Evolutionary conservation across 805 yeast species (phyloP).

Genomic region (Candida alai): DNA sequence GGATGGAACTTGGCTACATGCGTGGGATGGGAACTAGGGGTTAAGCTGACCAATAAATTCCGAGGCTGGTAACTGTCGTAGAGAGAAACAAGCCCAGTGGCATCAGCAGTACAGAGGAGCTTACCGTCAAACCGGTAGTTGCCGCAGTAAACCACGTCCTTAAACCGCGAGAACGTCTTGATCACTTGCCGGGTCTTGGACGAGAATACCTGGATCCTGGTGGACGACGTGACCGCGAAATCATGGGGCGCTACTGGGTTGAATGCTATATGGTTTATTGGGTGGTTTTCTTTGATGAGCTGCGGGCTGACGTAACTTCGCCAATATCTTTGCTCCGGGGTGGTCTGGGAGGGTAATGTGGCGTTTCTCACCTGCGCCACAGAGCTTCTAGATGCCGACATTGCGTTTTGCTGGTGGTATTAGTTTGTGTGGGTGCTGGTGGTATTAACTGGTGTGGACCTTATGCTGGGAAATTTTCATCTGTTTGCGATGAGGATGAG

Average conservation of each 20-base stretch:
- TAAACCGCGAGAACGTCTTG: constrained; percentile 82
- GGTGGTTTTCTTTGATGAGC: constrained; percentile 87
- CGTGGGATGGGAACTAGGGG: constrained; percentile 83
- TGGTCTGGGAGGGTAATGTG: constrained; percentile 75
- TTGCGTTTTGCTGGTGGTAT: too few species aligned
- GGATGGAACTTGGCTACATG: constrained; percentile 94
- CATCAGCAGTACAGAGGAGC: constrained; percentile 90
- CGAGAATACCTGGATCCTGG: constrained; percentile 88
- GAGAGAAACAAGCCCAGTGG: constrained; percentile 86
- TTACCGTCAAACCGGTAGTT: constrained; percentile 91
- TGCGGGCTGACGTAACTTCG: constrained; percentile 80
- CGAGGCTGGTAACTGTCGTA: constrained; percentile 82
- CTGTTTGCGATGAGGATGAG: too few species aligned
- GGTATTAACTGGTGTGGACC: too few species aligned
- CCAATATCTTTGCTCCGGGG: constrained; percentile 95
- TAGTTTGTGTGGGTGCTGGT: too few species aligned
- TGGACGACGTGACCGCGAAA: constrained; percentile 88
- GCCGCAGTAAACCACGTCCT: constrained; percentile 88
- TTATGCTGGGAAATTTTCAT: too few species aligned
- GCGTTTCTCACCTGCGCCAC: constrained; percentile 66
- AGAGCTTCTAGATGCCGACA: constrained; percentile 74
- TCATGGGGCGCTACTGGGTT: constrained; percentile 85
- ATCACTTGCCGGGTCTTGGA: constrained; percentile 91
- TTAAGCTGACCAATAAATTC: constrained; percentile 71
- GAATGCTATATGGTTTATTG: constrained; percentile 83